Evolutionary conservation across 2,329 filamentous ascomycete species (phyloP).

Genomic region (Sclerotinia nivalis): DNA sequence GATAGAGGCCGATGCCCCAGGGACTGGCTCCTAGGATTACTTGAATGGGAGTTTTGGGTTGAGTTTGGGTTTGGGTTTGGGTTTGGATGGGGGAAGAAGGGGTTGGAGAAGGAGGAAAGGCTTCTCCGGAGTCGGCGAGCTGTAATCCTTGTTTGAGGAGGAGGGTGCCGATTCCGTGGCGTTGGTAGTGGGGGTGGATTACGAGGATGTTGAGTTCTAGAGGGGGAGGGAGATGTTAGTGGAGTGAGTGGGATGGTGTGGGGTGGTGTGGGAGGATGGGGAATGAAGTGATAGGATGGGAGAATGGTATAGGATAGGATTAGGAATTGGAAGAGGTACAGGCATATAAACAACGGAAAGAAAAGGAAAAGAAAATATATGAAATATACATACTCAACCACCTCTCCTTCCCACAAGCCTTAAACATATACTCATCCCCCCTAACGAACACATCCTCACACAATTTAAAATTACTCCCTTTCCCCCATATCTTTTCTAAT

Average conservation of each 20-base stretch:
- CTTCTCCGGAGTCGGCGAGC: constrained; percentile 25
- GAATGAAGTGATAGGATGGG: not conserved
- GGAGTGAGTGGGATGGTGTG: too few relatives aligned
- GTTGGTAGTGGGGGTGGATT: constrained; percentile 31
- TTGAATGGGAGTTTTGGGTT: constrained; percentile 32
- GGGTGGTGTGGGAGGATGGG: not conserved
- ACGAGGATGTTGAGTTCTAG: constrained; percentile 33
- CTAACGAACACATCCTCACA: constrained; percentile 34
- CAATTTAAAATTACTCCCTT: constrained; percentile 33
- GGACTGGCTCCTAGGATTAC: constrained; percentile 36
- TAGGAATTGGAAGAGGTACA: not conserved
- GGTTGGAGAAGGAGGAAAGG: too few relatives aligned
- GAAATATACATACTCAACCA: constrained; percentile 34
- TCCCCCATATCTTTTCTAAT: constrained; percentile 26
- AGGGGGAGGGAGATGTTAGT: not conserved
- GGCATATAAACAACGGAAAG: too few relatives aligned
- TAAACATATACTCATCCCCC: constrained; percentile 33
- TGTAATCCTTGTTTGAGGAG: constrained; percentile 32
- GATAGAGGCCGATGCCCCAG: constrained; percentile 34
- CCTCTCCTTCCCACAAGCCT: constrained; percentile 25
- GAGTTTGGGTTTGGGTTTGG: constrained; percentile 14
- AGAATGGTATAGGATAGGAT: not conserved
- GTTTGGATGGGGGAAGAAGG: not conserved
- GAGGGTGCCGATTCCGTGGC: constrained; percentile 33
- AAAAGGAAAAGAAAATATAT: not conserved